Conservation (phyloP, 148 eudicot species). For the Simmondsia chinensis region DNA sequence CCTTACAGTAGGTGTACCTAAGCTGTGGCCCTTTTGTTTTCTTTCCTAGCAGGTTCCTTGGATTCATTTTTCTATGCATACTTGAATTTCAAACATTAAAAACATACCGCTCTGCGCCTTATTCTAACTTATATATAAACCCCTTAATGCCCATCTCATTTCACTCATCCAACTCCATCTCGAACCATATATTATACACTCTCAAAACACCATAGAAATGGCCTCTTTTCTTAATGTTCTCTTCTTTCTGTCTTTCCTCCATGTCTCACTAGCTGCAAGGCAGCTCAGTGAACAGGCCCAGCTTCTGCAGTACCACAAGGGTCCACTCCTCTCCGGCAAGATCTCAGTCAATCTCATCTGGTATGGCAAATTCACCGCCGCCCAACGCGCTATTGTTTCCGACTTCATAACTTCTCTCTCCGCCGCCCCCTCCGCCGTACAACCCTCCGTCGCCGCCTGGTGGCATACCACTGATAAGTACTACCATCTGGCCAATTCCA, state of each 20-base stretch:
- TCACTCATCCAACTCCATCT: too few relatives aligned
- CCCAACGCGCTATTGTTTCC: slow-evolving; percentile 20
- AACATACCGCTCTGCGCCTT: too few relatives aligned
- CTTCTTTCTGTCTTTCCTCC: background rate
- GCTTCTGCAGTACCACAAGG: slow-evolving; percentile 22
- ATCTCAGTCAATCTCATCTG: slow-evolving; percentile 28
- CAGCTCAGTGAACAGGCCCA: slow-evolving; percentile 17
- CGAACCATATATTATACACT: too few relatives aligned
- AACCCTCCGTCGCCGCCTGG: slow-evolving; percentile 49
- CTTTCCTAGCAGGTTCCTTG: too few relatives aligned
- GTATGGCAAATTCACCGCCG: slow-evolving; percentile 30
- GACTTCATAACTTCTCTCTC: slow-evolving; percentile 25
- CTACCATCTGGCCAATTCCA: slow-evolving; percentile 19
- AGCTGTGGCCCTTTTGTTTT: too few relatives aligned
- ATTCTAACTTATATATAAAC: too few relatives aligned
- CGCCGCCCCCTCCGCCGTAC: slow-evolving; percentile 5
- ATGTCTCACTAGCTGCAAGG: slow-evolving; percentile 12
- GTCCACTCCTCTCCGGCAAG: slow-evolving; percentile 20
- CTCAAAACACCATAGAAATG: too few relatives aligned
- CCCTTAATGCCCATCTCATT: too few relatives aligned
- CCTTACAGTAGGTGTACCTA: too few relatives aligned
- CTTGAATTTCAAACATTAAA: too few relatives aligned
- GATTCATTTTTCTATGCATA: too few relatives aligned
- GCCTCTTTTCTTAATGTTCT: background rate
- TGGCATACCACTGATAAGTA: slow-evolving; percentile 46